phyloP scores from a whole-genome alignment of 352 stramenopile species.

The Pythium myriotylum region DNA sequence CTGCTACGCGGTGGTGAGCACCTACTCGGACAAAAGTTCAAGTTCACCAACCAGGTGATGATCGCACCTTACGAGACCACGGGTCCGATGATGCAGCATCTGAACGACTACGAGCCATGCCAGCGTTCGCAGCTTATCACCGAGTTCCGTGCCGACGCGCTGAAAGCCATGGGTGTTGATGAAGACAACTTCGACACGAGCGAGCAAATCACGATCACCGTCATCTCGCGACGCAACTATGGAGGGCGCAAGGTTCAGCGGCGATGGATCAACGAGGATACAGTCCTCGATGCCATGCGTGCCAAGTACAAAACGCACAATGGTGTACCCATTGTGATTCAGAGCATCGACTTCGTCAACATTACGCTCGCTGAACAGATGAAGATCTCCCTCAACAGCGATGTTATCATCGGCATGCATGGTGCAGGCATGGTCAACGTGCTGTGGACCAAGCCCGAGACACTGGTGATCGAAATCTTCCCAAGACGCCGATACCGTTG shows the following conservation, averaged over 20 bases:
- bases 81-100: constrained; percentile 70
- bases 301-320: constrained; percentile 16
- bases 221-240: constrained; percentile 33
- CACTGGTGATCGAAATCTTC: constrained; percentile 77
- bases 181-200: background rate
- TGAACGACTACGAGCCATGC: constrained; percentile 67
- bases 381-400: constrained; percentile 57
- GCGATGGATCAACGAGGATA: constrained; percentile 35
- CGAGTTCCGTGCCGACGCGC: constrained; percentile 40
- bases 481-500: constrained; percentile 49
- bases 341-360: constrained; percentile 67
- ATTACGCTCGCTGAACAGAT: constrained; percentile 67
- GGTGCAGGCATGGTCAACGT: constrained; percentile 82
- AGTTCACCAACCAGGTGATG: constrained; percentile 41
- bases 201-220: constrained; percentile 18
- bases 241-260: constrained; percentile 25
- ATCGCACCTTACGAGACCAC: constrained; percentile 54
- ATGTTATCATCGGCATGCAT: constrained; percentile 85
- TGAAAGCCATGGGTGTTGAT: constrained; percentile 5
- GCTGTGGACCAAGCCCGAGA: constrained; percentile 55
- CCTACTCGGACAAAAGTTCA: constrained; percentile 31
- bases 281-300: constrained; percentile 20
- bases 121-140: constrained; percentile 46
- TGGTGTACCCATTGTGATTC: constrained; percentile 36
- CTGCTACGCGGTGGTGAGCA: constrained; percentile 27